phyloP scores from a whole-genome alignment of 176 grass and related monocot species.

The Oryza officinalis region DNA sequence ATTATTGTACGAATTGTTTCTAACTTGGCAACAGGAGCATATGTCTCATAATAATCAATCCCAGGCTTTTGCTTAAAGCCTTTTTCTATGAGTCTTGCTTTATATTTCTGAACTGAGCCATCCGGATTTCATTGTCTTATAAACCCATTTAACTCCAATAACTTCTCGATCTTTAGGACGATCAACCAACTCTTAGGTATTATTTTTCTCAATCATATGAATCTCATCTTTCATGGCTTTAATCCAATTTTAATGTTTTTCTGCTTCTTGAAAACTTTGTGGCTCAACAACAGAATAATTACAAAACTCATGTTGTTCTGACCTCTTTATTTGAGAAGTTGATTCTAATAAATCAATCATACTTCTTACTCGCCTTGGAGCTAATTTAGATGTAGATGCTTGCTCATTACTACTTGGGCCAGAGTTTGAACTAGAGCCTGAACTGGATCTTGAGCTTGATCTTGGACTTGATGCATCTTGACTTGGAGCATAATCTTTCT shows the following conservation, averaged over 20 bases:
- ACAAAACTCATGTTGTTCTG: constrained; percentile 19
- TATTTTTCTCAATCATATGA: constrained; percentile 6
- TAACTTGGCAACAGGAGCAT: neutral
- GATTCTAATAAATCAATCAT: too few relatives aligned
- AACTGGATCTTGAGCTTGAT: too few relatives aligned
- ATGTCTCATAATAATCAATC: neutral
- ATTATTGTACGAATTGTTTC: neutral
- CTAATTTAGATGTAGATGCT: neutral
- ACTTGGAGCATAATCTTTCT: too few relatives aligned
- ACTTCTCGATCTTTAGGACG: neutral
- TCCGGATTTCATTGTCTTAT: neutral
- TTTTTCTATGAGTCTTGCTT: neutral
- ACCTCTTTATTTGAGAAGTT: too few relatives aligned
- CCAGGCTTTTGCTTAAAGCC: neutral
- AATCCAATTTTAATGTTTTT: neutral
- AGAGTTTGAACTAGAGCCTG: too few relatives aligned
- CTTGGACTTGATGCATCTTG: too few relatives aligned
- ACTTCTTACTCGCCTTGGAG: too few relatives aligned
- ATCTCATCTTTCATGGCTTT: constrained; percentile 27
- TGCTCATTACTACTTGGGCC: too few relatives aligned
- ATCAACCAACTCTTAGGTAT: too few relatives aligned
- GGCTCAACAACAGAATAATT: constrained; percentile 5
- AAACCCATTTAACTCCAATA: neutral
- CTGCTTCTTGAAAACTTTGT: neutral
- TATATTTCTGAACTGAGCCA: neutral